phyloP scores from a whole-genome alignment of 345 rosid species.

The Linum lewisii region DNA sequence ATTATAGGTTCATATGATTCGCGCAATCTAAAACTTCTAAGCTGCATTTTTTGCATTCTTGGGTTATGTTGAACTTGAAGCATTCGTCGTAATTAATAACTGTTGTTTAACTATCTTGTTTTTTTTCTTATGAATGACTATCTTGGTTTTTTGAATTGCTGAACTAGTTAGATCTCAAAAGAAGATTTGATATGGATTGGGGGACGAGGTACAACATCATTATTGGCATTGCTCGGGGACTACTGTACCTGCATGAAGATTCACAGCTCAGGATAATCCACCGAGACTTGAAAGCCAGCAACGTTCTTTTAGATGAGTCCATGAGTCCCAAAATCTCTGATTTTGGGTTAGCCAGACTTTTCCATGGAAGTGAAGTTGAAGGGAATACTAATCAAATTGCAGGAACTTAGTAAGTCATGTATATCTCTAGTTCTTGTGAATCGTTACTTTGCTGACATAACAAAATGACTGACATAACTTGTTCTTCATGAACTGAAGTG shows the following conservation, averaged over 20 bases:
- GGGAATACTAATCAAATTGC: slow-evolving; percentile 20
- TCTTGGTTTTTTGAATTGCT: background rate
- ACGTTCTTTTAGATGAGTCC: slow-evolving; percentile 19
- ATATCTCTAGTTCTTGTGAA: background rate
- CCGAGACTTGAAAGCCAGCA: slow-evolving; percentile 23
- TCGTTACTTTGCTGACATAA: background rate
- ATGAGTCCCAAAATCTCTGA: slow-evolving; percentile 28
- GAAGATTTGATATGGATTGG: slow-evolving; percentile 14
- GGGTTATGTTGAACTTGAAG: too few relatives aligned
- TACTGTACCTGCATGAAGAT: slow-evolving; percentile 23
- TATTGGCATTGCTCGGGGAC: slow-evolving; percentile 18
- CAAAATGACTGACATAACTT: background rate
- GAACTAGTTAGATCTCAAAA: slow-evolving; percentile 10
- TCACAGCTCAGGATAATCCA: slow-evolving; percentile 23
- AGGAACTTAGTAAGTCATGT: slow-evolving; percentile 28
- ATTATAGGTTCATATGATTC: too few relatives aligned
- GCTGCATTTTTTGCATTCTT: too few relatives aligned
- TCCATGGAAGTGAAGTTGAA: slow-evolving; percentile 21
- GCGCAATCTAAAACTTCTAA: too few relatives aligned
- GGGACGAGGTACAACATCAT: slow-evolving; percentile 18
- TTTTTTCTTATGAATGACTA: too few relatives aligned
- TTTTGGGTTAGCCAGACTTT: slow-evolving; percentile 27
- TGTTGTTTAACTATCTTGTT: too few relatives aligned
- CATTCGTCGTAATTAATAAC: too few relatives aligned
- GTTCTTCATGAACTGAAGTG: slow-evolving; percentile 18